Evolutionary conservation across 495 filamentous ascomycete genomes (phyloP).

Genomic region (Xanthoparmelia taractica): DNA sequence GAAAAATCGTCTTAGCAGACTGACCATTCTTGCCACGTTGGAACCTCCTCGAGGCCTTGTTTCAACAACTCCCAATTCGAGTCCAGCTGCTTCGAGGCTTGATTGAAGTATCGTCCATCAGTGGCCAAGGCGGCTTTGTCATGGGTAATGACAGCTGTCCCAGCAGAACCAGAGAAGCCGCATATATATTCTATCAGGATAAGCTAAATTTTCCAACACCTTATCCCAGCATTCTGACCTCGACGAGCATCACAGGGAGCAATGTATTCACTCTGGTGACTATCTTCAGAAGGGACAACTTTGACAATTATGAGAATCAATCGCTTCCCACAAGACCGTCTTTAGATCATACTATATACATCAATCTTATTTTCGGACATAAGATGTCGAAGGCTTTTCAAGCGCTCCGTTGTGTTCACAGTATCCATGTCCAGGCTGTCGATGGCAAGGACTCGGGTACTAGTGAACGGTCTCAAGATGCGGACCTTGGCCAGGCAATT

Average conservation of each 20-base stretch:
- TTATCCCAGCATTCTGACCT: conserved; percentile 42
- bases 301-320: conserved; percentile 17
- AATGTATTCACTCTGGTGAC: conserved; percentile 96
- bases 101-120: conserved; percentile 97
- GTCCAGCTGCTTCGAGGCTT: conserved; percentile 88
- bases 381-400: conserved; percentile 68
- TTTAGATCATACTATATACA: conserved; percentile 71
- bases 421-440: conserved; percentile 53
- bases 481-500: not conserved
- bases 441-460: not conserved
- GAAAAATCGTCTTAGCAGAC: not conserved
- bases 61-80: conserved; percentile 88
- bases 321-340: conserved; percentile 8
- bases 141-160: conserved; percentile 78
- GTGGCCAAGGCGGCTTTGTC: conserved; percentile 88
- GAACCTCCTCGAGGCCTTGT: conserved; percentile 85
- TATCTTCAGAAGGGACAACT: conserved; percentile 98
- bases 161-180: conserved; percentile 93
- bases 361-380: conserved; percentile 87
- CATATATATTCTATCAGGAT: conserved; percentile 63
- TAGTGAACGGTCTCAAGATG: conserved; percentile 2
- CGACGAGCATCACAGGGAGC: conserved; percentile 86
- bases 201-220: conserved; percentile 19
- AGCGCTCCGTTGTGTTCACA: conserved; percentile 71
- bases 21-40: conserved; percentile 97